Conservation (phyloP, 805 yeast genomes). For the Blastobotrys mokoenaii region DNA sequence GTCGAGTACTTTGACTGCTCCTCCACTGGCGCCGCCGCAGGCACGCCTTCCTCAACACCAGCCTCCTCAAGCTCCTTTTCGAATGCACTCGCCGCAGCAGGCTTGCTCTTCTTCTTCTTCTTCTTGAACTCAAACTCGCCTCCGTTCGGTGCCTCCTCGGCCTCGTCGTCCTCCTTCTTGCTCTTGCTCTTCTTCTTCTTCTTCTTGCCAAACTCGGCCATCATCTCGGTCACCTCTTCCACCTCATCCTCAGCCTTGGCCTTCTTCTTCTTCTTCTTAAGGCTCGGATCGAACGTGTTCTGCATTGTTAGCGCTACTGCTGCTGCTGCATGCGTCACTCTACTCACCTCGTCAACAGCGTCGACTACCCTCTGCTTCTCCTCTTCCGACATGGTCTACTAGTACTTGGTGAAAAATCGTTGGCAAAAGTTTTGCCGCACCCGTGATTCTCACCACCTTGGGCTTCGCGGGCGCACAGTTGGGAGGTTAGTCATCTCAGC, state of each 20-base stretch:
- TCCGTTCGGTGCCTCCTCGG: slow-evolving; percentile 45
- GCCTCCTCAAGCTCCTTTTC: slow-evolving; percentile 87
- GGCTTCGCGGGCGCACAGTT: too few relatives aligned
- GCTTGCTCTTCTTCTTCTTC: slow-evolving; percentile 39
- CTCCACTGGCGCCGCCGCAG: slow-evolving; percentile 8
- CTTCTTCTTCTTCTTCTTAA: slow-evolving; percentile 30
- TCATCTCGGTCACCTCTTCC: slow-evolving; percentile 48
- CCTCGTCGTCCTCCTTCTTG: slow-evolving; percentile 26
- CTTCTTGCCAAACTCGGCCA: slow-evolving; percentile 77
- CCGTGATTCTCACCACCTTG: too few relatives aligned
- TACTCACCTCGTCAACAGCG: too few relatives aligned
- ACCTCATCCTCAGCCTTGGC: slow-evolving; percentile 26
- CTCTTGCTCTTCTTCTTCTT: slow-evolving; percentile 45
- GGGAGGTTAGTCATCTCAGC: too few relatives aligned
- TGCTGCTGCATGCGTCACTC: background rate
- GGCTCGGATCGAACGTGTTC: slow-evolving; percentile 25
- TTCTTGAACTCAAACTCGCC: slow-evolving; percentile 56
- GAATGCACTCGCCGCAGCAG: slow-evolving; percentile 63
- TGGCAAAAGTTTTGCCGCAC: too few relatives aligned
- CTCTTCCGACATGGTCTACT: too few relatives aligned
- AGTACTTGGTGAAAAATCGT: too few relatives aligned
- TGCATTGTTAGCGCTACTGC: background rate
- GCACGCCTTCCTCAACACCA: slow-evolving; percentile 54
- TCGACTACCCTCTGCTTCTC: too few relatives aligned
- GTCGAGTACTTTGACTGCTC: slow-evolving; percentile 27